Percentiles rank a stretch among this genome's conserved stretches.
Conservation (phyloP, 805 yeast species). For the Ogataea henricii region DNA sequence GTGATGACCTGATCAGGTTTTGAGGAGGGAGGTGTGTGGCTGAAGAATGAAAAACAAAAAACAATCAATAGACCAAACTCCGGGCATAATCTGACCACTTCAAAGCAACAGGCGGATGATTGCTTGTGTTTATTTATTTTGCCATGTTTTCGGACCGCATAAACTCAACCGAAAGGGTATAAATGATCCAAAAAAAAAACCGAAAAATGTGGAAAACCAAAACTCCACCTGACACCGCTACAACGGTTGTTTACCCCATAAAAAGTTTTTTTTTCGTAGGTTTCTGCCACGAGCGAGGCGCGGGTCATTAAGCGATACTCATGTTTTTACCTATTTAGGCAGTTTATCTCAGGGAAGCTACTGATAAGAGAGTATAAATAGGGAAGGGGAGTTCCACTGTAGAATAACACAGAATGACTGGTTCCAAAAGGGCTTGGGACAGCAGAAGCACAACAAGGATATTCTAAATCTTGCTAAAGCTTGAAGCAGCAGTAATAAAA, state of each 20-base stretch:
- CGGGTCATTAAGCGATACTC: constrained; percentile 8
- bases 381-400: not conserved
- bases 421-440: not conserved
- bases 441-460: not conserved
- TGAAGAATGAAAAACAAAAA: not conserved
- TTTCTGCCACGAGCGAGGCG: not conserved
- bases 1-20: constrained; percentile 7
- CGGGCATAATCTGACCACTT: not conserved
- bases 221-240: constrained; percentile 1
- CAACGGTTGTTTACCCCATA: constrained; percentile 7
- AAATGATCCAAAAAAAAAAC: constrained; percentile 2
- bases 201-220: not conserved
- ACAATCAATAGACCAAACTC: not conserved
- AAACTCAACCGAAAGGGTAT: constrained; percentile 2
- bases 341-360: constrained; percentile 5
- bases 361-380: constrained; percentile 8
- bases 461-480: not conserved
- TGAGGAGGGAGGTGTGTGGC: not conserved
- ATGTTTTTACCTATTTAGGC: constrained; percentile 26
- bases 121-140: not conserved
- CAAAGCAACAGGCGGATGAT: too few relatives aligned
- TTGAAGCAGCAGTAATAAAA: not conserved
- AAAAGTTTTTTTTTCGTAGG: not conserved
- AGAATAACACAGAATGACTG: not conserved
- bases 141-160: not conserved